Percentiles rank a stretch among this genome's conserved stretches.
Evolutionary conservation across 139 green algal genomes (phyloP).

Genomic region (Trebouxia sp.): DNA sequence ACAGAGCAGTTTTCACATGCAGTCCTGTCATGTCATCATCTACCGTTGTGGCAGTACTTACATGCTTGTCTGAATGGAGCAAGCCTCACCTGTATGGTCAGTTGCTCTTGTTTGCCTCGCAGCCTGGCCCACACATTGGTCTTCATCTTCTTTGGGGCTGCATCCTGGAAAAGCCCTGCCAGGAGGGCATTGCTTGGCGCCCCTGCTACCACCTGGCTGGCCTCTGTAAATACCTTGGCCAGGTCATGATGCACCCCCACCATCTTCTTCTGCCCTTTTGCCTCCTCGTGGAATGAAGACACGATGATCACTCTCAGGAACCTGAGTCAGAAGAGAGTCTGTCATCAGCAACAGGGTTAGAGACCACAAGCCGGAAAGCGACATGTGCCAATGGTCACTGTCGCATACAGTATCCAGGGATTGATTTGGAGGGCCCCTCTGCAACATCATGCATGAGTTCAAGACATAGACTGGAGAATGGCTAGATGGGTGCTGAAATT

Average conservation of each 20-base stretch:
- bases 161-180: background rate
- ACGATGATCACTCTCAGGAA: slow-evolving; percentile 2
- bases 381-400: too few species aligned
- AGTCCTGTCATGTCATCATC: too few species aligned
- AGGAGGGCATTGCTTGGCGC: background rate
- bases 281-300: background rate
- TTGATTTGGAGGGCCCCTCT: too few species aligned
- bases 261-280: background rate
- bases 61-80: too few species aligned
- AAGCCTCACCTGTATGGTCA: slow-evolving; percentile 21
- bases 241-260: background rate
- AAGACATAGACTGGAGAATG: too few species aligned
- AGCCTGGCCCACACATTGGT: slow-evolving; percentile 2
- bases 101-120: background rate
- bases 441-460: too few species aligned
- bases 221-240: background rate
- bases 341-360: too few species aligned
- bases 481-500: too few species aligned
- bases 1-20: too few species aligned
- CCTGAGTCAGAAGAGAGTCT: background rate
- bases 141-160: background rate
- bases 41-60: too few species aligned
- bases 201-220: background rate
- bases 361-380: too few species aligned
- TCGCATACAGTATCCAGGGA: too few species aligned